phyloP scores from a whole-genome alignment of 2,329 filamentous ascomycete genomes.

The Trichoderma sp. region DNA sequence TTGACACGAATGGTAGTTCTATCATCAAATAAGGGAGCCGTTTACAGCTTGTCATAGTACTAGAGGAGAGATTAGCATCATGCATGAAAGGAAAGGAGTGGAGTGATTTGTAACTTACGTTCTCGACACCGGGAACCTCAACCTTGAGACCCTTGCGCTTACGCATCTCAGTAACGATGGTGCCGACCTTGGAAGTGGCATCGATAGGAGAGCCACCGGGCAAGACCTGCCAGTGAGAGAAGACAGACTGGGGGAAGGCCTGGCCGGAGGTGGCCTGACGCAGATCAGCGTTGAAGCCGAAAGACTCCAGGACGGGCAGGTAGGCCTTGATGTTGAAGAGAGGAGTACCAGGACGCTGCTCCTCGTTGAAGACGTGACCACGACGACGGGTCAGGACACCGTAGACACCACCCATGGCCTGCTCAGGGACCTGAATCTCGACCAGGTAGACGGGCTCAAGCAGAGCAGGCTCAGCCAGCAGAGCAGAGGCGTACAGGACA shows the following conservation, averaged over 20 bases:
- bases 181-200: slow-evolving; percentile 76
- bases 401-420: slow-evolving; percentile 99
- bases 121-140: slow-evolving; percentile 88
- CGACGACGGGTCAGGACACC: slow-evolving; percentile 95
- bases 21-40: slow-evolving; percentile 49
- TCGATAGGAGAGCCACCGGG: slow-evolving; percentile 93
- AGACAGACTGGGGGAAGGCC: slow-evolving; percentile 98
- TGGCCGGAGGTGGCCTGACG: slow-evolving; percentile 92
- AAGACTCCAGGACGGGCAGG: slow-evolving; percentile 94
- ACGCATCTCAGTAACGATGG: slow-evolving; percentile 85
- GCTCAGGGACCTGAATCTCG: slow-evolving; percentile 98
- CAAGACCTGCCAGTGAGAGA: slow-evolving; percentile 98
- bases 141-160: slow-evolving; percentile 99
- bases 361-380: slow-evolving; percentile 99
- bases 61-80: slow-evolving; percentile 44
- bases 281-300: slow-evolving; percentile 98
- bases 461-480: slow-evolving; percentile 88
- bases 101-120: slow-evolving; percentile 69
- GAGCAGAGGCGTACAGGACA: slow-evolving; percentile 91
- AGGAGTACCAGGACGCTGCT: slow-evolving; percentile 97
- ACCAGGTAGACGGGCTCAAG: slow-evolving; percentile 98
- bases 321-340: slow-evolving; percentile 99
- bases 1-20: slow-evolving; percentile 51
- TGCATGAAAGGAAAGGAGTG: neutral
- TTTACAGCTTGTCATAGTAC: slow-evolving; percentile 99